Conservation (phyloP, 2,329 filamentous ascomycete genomes). For the Aspergillus brunneoviolaceus region DNA sequence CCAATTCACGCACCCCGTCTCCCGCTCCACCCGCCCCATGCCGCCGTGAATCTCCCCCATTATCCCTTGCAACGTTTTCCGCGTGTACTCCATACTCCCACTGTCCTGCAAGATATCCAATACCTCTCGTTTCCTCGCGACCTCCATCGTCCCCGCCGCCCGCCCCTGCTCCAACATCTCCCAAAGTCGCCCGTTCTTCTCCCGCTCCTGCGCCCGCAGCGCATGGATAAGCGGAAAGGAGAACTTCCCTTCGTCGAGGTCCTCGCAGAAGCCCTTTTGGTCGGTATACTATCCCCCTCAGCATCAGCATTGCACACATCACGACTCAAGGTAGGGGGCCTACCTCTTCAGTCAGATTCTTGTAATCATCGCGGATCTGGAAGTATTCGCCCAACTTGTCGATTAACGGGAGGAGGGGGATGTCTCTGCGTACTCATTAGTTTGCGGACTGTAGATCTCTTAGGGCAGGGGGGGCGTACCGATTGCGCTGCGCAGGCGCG, state of each 20-base stretch:
- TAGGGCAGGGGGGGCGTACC: neutral
- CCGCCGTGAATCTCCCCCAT: slow-evolving; percentile 3
- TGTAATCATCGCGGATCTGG: slow-evolving; percentile 64
- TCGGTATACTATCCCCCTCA: slow-evolving; percentile 61
- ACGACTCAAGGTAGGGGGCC: neutral
- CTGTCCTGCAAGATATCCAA: neutral
- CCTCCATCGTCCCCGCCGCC: neutral
- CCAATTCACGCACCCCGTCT: slow-evolving; percentile 6
- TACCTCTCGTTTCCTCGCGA: slow-evolving; percentile 1
- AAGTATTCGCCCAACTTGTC: slow-evolving; percentile 44
- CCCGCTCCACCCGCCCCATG: slow-evolving; percentile 1
- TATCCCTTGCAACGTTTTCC: neutral
- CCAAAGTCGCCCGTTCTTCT: neutral
- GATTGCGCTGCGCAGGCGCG: slow-evolving; percentile 13
- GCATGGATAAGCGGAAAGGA: slow-evolving; percentile 82
- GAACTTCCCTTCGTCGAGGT: slow-evolving; percentile 60
- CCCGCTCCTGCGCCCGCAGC: neutral
- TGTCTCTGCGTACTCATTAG: slow-evolving; percentile 4
- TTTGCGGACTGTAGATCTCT: neutral
- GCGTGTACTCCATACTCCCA: slow-evolving; percentile 7
- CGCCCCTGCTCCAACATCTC: neutral
- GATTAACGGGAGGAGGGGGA: slow-evolving; percentile 60
- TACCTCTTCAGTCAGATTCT: slow-evolving; percentile 62
- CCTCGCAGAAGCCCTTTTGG: slow-evolving; percentile 66
- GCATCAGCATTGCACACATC: neutral